Base-by-base conservation (phyloP, 257 asterid species). In the Primulina huaijiensis region DNA sequence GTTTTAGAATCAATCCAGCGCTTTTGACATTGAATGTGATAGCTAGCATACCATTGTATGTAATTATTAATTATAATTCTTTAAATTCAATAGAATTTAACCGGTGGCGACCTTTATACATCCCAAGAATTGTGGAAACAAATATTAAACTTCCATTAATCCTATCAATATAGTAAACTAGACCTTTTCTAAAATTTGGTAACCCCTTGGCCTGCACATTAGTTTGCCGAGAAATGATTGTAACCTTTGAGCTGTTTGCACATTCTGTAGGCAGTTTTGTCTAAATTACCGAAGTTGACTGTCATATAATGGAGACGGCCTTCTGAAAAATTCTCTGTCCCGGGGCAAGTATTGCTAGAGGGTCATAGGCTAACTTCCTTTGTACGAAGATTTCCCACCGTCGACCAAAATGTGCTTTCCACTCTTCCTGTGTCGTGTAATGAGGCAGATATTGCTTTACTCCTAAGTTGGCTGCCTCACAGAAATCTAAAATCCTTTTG, bases 291-390 rank as follows among this genome's bases (percentile, higher is more conserved):
- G 21, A 64, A 40, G n/a, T 64, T 25, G 31, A 66, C 52, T 20
- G 82, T 90, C 89, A 92, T 69, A 84, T 87, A 81, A 71, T 53
- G 19, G 88, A 88, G 68, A 83, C 72, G 63, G 81, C 76, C 75
- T 87, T 88, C 40, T 74, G 96, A 43, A 93, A 93, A 76, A 93
- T 89, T 73, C 90, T 86, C 82, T 93, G 98, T 5, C 98, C 98
- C 0, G 98, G 98, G 21, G 94, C 89, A 30, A 90, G 96, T 67
- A 90, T 86, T 19, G 95, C 85, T 75, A 90, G 84, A 43, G 98
- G 97, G 77, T 90, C 98, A 65, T 90, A 93, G 2, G 77, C 79
- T 57, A 82, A 83, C 86, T 93, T 93, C 78, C 96, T 86, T 80
- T 79, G 89, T 56, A 71, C 81, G 33, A 90, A 87, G 30, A 74